These are phyloP conservation scores for Blastocystis sp. DNA, from an alignment of 352 stramenopile species.

Conservation along the genomic window DNA sequence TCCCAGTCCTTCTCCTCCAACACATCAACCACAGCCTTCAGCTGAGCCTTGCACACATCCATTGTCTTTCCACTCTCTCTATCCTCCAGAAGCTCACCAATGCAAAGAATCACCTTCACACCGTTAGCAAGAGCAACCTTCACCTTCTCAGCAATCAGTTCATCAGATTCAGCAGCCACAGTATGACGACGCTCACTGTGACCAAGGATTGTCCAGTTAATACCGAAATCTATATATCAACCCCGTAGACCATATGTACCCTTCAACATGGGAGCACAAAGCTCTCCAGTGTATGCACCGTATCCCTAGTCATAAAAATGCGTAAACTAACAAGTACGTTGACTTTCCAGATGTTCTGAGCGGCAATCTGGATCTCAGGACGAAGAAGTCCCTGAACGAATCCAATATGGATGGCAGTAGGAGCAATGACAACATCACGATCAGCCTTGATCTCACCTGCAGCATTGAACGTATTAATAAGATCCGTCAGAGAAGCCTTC, in stretches of 20 bases:
- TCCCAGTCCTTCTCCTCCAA: slow-evolving; percentile 75
- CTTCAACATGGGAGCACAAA: slow-evolving; percentile 76
- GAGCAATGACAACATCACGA: slow-evolving; percentile 73
- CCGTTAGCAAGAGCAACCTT: slow-evolving; percentile 75
- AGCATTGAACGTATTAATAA: slow-evolving; percentile 70
- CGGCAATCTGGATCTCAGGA: slow-evolving; percentile 70
- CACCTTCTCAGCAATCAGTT: slow-evolving; percentile 78
- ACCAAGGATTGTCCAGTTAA: slow-evolving; percentile 74
- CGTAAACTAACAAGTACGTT: slow-evolving; percentile 51
- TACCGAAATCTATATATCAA: slow-evolving; percentile 65
- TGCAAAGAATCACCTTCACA: slow-evolving; percentile 83
- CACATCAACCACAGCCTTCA: slow-evolving; percentile 79
- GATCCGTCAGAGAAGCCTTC: slow-evolving; percentile 68
- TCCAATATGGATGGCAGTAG: slow-evolving; percentile 71
- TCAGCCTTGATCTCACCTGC: slow-evolving; percentile 66
- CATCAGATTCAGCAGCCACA: slow-evolving; percentile 73
- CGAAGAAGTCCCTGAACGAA: slow-evolving; percentile 69
- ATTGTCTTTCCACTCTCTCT: slow-evolving; percentile 79
- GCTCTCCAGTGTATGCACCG: slow-evolving; percentile 82
- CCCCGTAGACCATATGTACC: slow-evolving; percentile 63
- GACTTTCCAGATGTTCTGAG: slow-evolving; percentile 74
- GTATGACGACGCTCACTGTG: slow-evolving; percentile 84
- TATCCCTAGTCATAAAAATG: slow-evolving; percentile 66
- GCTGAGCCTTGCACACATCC: slow-evolving; percentile 86
- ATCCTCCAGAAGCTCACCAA: slow-evolving; percentile 82